Percentiles rank a stretch among this genome's conserved stretches.
phyloP scores from a whole-genome alignment of 257 asterid species.

The Petrea volubilis region DNA sequence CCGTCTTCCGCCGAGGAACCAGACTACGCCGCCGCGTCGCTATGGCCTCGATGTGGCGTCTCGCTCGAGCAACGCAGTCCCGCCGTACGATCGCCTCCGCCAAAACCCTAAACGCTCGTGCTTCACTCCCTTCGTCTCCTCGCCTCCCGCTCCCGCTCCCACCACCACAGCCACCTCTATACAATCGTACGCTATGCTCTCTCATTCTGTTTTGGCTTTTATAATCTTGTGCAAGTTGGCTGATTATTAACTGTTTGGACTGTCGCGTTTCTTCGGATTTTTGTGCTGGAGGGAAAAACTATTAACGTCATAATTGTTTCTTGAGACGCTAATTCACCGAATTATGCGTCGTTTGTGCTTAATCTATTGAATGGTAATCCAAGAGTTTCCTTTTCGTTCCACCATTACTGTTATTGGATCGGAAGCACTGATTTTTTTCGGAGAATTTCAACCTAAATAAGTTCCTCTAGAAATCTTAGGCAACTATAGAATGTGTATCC shows the following conservation, averaged over 20 bases:
- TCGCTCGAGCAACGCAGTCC: conserved; percentile 39
- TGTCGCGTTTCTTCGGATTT: background rate
- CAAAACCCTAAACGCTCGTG: conserved; percentile 51
- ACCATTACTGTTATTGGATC: background rate
- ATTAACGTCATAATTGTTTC: background rate
- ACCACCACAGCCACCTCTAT: conserved; percentile 24
- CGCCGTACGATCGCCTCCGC: conserved; percentile 41
- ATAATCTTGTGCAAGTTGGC: background rate
- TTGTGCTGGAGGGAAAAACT: background rate
- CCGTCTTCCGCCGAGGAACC: conserved; percentile 20
- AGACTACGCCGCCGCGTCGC: background rate
- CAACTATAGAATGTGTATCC: background rate
- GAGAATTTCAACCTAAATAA: background rate
- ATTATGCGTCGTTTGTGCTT: background rate
- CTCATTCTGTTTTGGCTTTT: background rate
- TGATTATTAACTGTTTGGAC: background rate
- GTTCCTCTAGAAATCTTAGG: background rate
- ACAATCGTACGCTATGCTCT: conserved; percentile 38
- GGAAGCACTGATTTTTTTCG: background rate
- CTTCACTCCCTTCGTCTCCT: conserved; percentile 26
- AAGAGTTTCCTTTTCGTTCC: background rate
- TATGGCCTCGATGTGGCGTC: conserved; percentile 60
- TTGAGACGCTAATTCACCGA: background rate
- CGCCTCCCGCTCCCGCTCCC: conserved; percentile 25
- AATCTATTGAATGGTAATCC: background rate